Conservation (phyloP, 2,329 filamentous ascomycete species). For the Alternaria panax region DNA sequence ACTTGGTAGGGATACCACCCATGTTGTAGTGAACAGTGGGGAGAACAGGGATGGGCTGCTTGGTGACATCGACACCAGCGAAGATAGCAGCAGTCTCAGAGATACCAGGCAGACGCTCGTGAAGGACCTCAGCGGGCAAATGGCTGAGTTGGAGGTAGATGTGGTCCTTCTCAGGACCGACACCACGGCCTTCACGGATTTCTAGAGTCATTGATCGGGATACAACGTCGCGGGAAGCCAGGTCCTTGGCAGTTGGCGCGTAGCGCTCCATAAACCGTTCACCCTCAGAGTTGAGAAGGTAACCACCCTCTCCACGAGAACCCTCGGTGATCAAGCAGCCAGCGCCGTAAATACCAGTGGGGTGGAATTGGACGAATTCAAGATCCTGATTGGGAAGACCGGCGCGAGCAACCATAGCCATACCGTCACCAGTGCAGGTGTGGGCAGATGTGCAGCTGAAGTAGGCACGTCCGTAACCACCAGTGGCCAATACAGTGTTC, state of each 20-base stretch:
- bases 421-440: slow-evolving; percentile 98
- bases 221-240: slow-evolving; percentile 94
- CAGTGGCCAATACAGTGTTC: slow-evolving; percentile 95
- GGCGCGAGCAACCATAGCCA: slow-evolving; percentile 98
- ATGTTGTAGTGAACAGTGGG: slow-evolving; percentile 99
- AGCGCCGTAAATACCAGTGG: slow-evolving; percentile 97
- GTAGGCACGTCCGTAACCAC: slow-evolving; percentile 97
- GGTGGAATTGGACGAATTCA: slow-evolving; percentile 99
- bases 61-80: slow-evolving; percentile 93
- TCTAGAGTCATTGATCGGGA: slow-evolving; percentile 98
- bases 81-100: slow-evolving; percentile 98
- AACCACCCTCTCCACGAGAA: slow-evolving; percentile 96
- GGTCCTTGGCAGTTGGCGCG: slow-evolving; percentile 95
- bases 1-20: slow-evolving; percentile 97
- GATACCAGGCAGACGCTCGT: slow-evolving; percentile 97
- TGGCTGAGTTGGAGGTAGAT: slow-evolving; percentile 98
- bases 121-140: slow-evolving; percentile 87
- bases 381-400: slow-evolving; percentile 99
- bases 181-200: slow-evolving; percentile 96
- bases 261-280: slow-evolving; percentile 99
- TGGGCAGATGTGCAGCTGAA: slow-evolving; percentile 98
- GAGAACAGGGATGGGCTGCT: slow-evolving; percentile 95
- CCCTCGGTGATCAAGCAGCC: slow-evolving; percentile 96
- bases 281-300: slow-evolving; percentile 95
- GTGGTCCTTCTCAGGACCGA: slow-evolving; percentile 96